These are phyloP conservation scores for Umbilicus rupestris DNA, from an alignment of 164 flowering plant species.

Conservation along the genomic window DNA sequence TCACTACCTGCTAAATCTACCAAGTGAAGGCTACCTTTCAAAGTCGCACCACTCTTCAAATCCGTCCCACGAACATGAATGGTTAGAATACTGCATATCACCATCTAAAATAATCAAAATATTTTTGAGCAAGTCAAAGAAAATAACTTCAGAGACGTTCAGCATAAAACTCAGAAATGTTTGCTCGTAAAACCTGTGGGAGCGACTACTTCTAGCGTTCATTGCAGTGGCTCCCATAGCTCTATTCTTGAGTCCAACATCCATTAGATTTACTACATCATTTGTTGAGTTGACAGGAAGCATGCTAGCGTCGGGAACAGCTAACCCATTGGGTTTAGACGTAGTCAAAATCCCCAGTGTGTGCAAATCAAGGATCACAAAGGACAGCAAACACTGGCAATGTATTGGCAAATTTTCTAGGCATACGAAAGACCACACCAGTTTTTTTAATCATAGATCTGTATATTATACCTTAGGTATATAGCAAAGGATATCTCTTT, in stretches of 20 bases:
- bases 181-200: constrained; percentile 42
- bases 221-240: constrained; percentile 49
- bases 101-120: constrained; percentile 8
- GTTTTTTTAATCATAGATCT: too few relatives aligned
- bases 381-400: neutral
- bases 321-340: constrained; percentile 67
- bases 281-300: constrained; percentile 39
- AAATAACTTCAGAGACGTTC: neutral
- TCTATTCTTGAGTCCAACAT: constrained; percentile 41
- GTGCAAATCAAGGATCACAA: constrained; percentile 61
- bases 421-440: neutral
- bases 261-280: constrained; percentile 71
- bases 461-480: too few relatives aligned
- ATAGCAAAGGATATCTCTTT: constrained; percentile 58
- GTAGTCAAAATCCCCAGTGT: constrained; percentile 75
- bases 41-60: constrained; percentile 40
- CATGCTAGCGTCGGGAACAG: constrained; percentile 91
- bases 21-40: constrained; percentile 49
- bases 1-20: constrained; percentile 81
- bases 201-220: constrained; percentile 68
- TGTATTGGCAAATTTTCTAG: too few relatives aligned
- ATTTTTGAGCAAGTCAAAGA: neutral
- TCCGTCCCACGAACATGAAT: constrained; percentile 72
- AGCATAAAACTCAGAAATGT: neutral
- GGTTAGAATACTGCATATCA: constrained; percentile 33